phyloP scores from a whole-genome alignment of 306 rosid species.

The Macrotyloma uniflorum region DNA sequence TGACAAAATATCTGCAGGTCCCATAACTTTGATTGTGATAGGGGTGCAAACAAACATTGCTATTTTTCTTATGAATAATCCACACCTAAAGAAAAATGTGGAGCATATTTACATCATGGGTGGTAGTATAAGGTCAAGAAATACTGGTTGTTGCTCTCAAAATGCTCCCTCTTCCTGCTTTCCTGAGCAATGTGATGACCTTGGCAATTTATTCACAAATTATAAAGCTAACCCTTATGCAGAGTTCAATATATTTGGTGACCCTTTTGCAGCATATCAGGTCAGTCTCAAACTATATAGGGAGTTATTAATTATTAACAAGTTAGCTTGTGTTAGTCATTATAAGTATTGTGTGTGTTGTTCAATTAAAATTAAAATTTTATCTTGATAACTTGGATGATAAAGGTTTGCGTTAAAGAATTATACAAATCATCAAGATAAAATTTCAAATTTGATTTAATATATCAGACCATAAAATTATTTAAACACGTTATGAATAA shows the following conservation, averaged over 20 bases:
- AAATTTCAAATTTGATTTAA: too few relatives aligned
- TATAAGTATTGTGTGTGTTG: background rate
- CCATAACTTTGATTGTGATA: conserved; percentile 62
- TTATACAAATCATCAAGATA: too few relatives aligned
- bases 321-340: background rate
- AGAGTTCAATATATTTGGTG: conserved; percentile 88
- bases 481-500: too few relatives aligned
- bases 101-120: conserved; percentile 89
- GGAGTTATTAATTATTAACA: background rate
- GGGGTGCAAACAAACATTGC: conserved; percentile 88
- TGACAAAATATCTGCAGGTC: conserved; percentile 82
- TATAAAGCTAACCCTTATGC: conserved; percentile 80
- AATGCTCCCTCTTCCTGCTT: conserved; percentile 56
- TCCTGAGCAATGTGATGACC: conserved; percentile 74
- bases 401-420: background rate
- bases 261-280: conserved; percentile 97
- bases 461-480: too few relatives aligned
- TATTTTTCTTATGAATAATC: conserved; percentile 77
- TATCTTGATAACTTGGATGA: background rate
- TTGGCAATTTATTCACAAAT: conserved; percentile 73
- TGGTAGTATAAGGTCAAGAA: conserved; percentile 76
- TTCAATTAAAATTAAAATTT: background rate
- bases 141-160: conserved; percentile 77
- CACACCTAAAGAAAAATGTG: conserved; percentile 74
- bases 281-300: conserved; percentile 36